phyloP scores from a whole-genome alignment of 768 basidiomycete species.

The Mycena rosella region DNA sequence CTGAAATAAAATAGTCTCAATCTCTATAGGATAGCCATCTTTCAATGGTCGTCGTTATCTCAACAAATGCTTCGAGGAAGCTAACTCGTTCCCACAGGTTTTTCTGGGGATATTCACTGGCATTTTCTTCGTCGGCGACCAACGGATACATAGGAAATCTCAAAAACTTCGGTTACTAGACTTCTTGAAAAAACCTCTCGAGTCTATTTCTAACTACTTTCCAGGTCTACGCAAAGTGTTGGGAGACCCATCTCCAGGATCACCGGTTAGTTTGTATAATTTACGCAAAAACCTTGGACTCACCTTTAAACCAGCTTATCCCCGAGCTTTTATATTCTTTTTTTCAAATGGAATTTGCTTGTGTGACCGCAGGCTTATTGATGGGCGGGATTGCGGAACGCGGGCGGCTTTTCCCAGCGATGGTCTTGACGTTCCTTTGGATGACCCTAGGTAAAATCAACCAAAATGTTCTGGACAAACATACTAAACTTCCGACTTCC shows the following conservation, averaged over 20 bases:
- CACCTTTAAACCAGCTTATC: conserved; percentile 56
- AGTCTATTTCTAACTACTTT: not conserved
- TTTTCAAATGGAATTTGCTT: conserved; percentile 90
- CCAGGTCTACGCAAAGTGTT: conserved; percentile 69
- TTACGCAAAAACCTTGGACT: not conserved
- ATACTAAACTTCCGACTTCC: not conserved
- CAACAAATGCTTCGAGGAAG: not conserved
- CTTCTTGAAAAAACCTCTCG: no score
- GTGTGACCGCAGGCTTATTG: conserved; percentile 82
- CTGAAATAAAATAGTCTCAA: no score
- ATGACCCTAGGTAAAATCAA: conserved; percentile 63
- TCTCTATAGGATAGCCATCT: no score
- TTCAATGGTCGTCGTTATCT: conserved; percentile 72
- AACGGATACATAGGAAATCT: conserved; percentile 88
- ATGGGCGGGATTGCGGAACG: conserved; percentile 89
- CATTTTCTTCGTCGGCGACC: conserved; percentile 82
- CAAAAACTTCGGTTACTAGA: conserved; percentile 70
- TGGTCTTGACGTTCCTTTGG: conserved; percentile 89
- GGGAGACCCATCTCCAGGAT: conserved; percentile 80
- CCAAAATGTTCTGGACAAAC: not conserved
- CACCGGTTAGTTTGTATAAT: conserved; percentile 51
- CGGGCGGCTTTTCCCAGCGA: conserved; percentile 83
- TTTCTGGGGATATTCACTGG: conserved; percentile 77
- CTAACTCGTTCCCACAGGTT: conserved; percentile 22
- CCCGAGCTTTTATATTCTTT: conserved; percentile 88